phyloP scores from a whole-genome alignment of 148 eudicot genomes.

The Rhododendron ovatum region DNA sequence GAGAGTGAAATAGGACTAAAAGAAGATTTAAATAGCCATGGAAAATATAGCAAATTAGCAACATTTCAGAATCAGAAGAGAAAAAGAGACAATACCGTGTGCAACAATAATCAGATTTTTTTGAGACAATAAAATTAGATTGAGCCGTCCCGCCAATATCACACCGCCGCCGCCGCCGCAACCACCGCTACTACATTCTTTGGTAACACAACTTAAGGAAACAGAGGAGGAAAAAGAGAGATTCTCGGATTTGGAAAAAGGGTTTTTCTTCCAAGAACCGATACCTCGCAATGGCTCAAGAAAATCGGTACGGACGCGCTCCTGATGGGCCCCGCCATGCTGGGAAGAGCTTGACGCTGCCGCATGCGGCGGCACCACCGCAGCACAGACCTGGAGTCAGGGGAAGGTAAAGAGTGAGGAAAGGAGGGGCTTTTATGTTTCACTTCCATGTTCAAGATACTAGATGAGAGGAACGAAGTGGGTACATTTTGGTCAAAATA shows the following conservation, averaged over 20 bases:
- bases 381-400: neutral
- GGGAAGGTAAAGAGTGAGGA: neutral
- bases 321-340: neutral
- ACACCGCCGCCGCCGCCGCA: conserved; percentile 11
- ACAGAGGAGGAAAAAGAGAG: neutral
- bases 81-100: neutral
- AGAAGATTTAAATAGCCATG: neutral
- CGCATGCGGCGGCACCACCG: neutral
- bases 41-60: neutral
- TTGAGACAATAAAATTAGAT: conserved; percentile 20
- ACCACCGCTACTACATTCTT: conserved; percentile 15
- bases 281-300: neutral
- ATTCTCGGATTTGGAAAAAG: neutral
- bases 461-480: neutral
- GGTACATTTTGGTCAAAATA: neutral
- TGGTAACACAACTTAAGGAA: neutral
- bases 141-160: conserved; percentile 64
- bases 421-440: neutral
- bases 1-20: conserved; percentile 11
- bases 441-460: neutral
- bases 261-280: neutral
- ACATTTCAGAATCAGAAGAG: neutral
- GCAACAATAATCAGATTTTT: conserved; percentile 14
- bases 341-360: neutral
- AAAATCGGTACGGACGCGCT: neutral